Percentiles rank a stretch among this genome's conserved stretches.
Evolutionary conservation across 1,139 yeast genomes (phyloP).

Genomic region (Scheffersomyces cryptocercus): DNA sequence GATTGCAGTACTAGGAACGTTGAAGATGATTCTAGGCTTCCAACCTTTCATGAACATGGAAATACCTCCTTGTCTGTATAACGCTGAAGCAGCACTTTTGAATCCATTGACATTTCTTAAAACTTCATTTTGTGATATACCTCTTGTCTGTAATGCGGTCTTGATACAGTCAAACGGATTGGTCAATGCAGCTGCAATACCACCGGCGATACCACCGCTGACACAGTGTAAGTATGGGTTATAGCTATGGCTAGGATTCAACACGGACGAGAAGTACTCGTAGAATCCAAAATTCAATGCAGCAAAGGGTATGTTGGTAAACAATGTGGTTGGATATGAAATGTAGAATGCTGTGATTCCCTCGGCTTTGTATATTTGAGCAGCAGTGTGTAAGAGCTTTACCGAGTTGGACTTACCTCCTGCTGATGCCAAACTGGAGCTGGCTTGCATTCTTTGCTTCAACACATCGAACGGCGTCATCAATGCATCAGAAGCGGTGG

Average conservation of each 20-base stretch:
- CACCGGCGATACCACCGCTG: constrained; percentile 95
- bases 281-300: constrained; percentile 93
- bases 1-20: constrained; percentile 96
- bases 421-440: background rate
- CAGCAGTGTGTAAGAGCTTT: constrained; percentile 39
- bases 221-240: constrained; percentile 93
- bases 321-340: constrained; percentile 91
- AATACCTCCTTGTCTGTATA: constrained; percentile 66
- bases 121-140: constrained; percentile 49
- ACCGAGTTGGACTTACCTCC: constrained; percentile 16
- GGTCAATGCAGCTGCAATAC: constrained; percentile 92
- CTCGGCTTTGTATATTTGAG: constrained; percentile 63
- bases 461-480: constrained; percentile 98
- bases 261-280: constrained; percentile 73
- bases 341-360: constrained; percentile 85
- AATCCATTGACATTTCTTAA: constrained; percentile 70
- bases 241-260: constrained; percentile 78
- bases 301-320: constrained; percentile 94
- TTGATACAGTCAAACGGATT: constrained; percentile 95
- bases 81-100: constrained; percentile 66
- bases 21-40: constrained; percentile 87
- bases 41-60: constrained; percentile 80
- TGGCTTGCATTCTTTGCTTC: constrained; percentile 66
- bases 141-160: constrained; percentile 83
- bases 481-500: constrained; percentile 88